phyloP scores from a whole-genome alignment of 495 filamentous ascomycete species.

The Acidiella bohemica region DNA sequence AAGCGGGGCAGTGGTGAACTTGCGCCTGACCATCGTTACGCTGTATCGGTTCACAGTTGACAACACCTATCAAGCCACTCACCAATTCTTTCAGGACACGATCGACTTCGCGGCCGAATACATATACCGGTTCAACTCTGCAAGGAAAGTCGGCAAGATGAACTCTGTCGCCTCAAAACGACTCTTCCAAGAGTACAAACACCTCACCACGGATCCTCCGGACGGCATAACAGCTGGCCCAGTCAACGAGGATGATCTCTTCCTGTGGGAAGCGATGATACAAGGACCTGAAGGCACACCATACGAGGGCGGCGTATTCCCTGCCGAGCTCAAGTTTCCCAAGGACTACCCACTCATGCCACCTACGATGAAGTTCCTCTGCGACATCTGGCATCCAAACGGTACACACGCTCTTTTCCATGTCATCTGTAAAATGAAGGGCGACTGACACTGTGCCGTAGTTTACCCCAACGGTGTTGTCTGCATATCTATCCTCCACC shows the following conservation, averaged over 20 bases:
- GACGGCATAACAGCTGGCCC: constrained; percentile 94
- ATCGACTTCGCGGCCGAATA: too few species aligned
- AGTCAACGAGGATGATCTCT: constrained; percentile 85
- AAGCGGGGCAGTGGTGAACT: too few species aligned
- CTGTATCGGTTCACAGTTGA: too few species aligned
- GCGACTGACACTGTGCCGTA: constrained; percentile 25
- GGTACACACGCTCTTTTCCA: constrained; percentile 37
- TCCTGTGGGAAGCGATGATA: constrained; percentile 93
- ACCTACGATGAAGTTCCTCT: constrained; percentile 85
- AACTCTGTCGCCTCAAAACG: constrained; percentile 69
- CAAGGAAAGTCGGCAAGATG: constrained; percentile 11
- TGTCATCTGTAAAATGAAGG: background rate
- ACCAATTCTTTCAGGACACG: too few species aligned
- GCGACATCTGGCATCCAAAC: constrained; percentile 93
- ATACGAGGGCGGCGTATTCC: constrained; percentile 89
- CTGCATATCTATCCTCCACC: constrained; percentile 95
- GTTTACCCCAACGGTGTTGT: constrained; percentile 86
- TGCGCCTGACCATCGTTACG: too few species aligned
- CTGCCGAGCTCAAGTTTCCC: constrained; percentile 86
- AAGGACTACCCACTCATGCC: constrained; percentile 90
- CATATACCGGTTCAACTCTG: too few species aligned
- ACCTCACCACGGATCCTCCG: constrained; percentile 66
- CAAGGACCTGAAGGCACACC: constrained; percentile 90
- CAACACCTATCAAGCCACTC: too few species aligned
- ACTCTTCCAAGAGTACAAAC: constrained; percentile 93